These are phyloP conservation scores for Sideroxylon spinosum DNA, from an alignment of 179 eudicot species.

Conservation along the genomic window DNA sequence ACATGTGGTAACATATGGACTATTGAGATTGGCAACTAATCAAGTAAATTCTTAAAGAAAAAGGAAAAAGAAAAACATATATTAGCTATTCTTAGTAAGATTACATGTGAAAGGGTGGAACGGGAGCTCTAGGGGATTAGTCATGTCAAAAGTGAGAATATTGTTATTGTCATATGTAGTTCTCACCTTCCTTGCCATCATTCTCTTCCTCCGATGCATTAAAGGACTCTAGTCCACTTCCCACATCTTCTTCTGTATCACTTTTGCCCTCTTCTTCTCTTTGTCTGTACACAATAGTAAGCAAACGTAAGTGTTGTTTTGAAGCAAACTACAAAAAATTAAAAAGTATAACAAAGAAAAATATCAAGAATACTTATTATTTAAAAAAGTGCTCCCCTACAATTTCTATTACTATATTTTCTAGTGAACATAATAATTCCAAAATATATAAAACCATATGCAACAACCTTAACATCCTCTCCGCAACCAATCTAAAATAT, in stretches of 20 bases:
- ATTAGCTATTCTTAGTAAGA: too few species aligned
- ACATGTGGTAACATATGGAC: too few species aligned
- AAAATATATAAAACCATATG: neutral
- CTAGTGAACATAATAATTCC: neutral
- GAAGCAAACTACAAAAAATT: neutral
- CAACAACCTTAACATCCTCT: neutral
- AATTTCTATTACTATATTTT: neutral
- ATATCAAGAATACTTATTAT: neutral
- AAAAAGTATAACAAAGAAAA: neutral
- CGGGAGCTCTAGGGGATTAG: too few species aligned
- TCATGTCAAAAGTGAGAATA: too few species aligned
- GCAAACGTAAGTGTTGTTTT: neutral
- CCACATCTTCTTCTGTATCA: constrained; percentile 45
- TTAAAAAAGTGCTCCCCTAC: neutral
- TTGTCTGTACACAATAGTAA: constrained; percentile 33
- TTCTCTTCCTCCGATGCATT: constrained; percentile 33
- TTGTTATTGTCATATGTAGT: neutral
- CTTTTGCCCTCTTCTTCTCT: constrained; percentile 40
- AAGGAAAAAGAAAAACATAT: too few species aligned
- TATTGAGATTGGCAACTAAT: too few species aligned
- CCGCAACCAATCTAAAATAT: neutral
- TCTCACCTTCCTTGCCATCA: constrained; percentile 26
- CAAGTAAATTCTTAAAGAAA: too few species aligned
- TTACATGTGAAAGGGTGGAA: too few species aligned
- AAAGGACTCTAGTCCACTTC: constrained; percentile 31